A percentile compares a stretch with the other conserved stretches of the same genome.
Conservation (phyloP, 768 basidiomycete genomes). For the Coprinopsis sp. region DNA sequence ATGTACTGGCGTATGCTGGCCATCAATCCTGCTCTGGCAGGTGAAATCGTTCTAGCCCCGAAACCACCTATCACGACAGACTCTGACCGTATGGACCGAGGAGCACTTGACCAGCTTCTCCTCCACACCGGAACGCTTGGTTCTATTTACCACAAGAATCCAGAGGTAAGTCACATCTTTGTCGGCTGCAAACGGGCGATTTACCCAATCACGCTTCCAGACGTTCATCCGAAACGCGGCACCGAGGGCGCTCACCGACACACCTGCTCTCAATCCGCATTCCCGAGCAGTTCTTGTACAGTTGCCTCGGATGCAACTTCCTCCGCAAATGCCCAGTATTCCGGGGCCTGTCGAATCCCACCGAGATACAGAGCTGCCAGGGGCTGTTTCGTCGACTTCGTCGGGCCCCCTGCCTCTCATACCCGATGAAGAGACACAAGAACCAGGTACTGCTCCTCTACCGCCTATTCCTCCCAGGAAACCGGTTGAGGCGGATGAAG, state of each 20-base stretch:
- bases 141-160: slow-evolving; percentile 97
- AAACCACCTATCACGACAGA: slow-evolving; percentile 98
- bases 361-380: slow-evolving; percentile 19
- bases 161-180: slow-evolving; percentile 54
- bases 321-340: slow-evolving; percentile 42
- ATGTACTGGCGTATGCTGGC: slow-evolving; percentile 99
- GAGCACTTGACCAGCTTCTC: slow-evolving; percentile 89
- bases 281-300: slow-evolving; percentile 71
- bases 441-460: slow-evolving; percentile 30
- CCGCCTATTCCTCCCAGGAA: slow-evolving; percentile 12
- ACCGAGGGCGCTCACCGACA: slow-evolving; percentile 79
- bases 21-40: slow-evolving; percentile 83
- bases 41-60: slow-evolving; percentile 86
- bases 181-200: neutral
- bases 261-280: slow-evolving; percentile 81
- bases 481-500: slow-evolving; percentile 24
- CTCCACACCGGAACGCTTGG: slow-evolving; percentile 91
- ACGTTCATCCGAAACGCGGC: slow-evolving; percentile 91
- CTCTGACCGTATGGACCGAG: slow-evolving; percentile 95
- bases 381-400: slow-evolving; percentile 3
- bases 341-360: slow-evolving; percentile 53
- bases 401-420: slow-evolving; percentile 15
- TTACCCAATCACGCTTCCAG: slow-evolving; percentile 30
- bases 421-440: slow-evolving; percentile 26
- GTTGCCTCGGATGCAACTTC: slow-evolving; percentile 48